These are phyloP conservation scores for Glycine latifolia DNA, from an alignment of 306 rosid species.

Conservation along the genomic window DNA sequence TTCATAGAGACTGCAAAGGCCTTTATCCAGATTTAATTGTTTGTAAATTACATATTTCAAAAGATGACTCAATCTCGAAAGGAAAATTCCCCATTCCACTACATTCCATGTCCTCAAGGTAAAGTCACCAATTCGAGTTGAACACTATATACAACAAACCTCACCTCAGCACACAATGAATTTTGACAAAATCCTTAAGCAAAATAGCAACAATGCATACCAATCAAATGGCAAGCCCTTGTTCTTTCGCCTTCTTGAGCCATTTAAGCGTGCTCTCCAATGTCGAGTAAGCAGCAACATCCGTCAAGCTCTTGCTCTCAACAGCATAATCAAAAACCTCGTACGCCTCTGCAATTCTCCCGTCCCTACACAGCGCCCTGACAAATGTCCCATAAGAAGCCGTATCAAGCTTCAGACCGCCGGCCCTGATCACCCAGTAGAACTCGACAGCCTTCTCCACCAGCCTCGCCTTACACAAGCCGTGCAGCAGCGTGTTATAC, in stretches of 20 bases:
- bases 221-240: slow-evolving; percentile 57
- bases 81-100: slow-evolving; percentile 12
- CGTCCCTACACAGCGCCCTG: slow-evolving; percentile 78
- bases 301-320: slow-evolving; percentile 84
- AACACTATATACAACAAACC: slow-evolving; percentile 16
- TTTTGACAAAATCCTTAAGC: background rate
- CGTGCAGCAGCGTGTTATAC: slow-evolving; percentile 79
- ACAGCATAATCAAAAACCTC: slow-evolving; percentile 91
- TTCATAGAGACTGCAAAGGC: background rate
- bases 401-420: slow-evolving; percentile 74
- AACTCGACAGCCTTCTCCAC: slow-evolving; percentile 74
- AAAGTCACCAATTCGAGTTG: too few species aligned
- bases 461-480: slow-evolving; percentile 77
- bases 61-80: background rate
- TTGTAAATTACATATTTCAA: slow-evolving; percentile 2
- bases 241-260: slow-evolving; percentile 71
- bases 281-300: slow-evolving; percentile 75
- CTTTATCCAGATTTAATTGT: slow-evolving; percentile 5
- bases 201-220: slow-evolving; percentile 43
- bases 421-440: slow-evolving; percentile 68
- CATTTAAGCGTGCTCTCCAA: slow-evolving; percentile 80
- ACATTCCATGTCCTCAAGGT: background rate
- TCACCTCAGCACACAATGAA: slow-evolving; percentile 15
- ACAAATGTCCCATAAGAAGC: slow-evolving; percentile 81
- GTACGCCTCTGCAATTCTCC: slow-evolving; percentile 85